These are phyloP conservation scores for Ceratocystis eucalypticola DNA, from an alignment of 2,329 filamentous ascomycete genomes.

Conservation along the genomic window DNA sequence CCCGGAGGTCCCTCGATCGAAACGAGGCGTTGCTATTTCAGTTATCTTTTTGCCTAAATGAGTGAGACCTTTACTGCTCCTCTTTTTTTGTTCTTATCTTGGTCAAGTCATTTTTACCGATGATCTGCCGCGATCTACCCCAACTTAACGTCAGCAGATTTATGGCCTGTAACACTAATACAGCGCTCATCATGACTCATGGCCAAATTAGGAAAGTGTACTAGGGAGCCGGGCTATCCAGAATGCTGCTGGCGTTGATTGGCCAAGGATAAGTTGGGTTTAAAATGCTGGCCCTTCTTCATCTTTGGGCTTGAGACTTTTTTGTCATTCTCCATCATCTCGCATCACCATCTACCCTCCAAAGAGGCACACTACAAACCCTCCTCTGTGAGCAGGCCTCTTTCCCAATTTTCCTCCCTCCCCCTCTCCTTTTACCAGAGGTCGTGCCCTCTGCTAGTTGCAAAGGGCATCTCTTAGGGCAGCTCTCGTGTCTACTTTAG, in stretches of 20 bases:
- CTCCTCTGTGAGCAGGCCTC: neutral
- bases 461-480: constrained; percentile 13
- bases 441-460: constrained; percentile 16
- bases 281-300: constrained; percentile 3
- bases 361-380: constrained; percentile 7
- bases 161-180: neutral
- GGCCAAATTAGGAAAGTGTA: constrained; percentile 4
- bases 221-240: neutral
- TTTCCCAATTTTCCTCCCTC: neutral
- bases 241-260: neutral
- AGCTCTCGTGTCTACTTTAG: constrained; percentile 18
- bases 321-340: constrained; percentile 13
- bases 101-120: neutral
- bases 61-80: neutral
- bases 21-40: constrained; percentile 17
- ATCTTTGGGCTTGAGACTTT: neutral
- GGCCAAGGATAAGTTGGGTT: neutral
- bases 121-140: neutral
- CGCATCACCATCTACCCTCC: constrained; percentile 6
- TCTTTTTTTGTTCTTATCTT: neutral
- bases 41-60: neutral
- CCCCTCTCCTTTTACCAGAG: constrained; percentile 10
- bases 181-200: constrained; percentile 12
- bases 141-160: neutral
- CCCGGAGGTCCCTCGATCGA: constrained; percentile 19